Percentiles rank a stretch among this genome's conserved stretches.
phyloP scores from a whole-genome alignment of 2,329 filamentous ascomycete genomes.

The Capronia epimyces region DNA sequence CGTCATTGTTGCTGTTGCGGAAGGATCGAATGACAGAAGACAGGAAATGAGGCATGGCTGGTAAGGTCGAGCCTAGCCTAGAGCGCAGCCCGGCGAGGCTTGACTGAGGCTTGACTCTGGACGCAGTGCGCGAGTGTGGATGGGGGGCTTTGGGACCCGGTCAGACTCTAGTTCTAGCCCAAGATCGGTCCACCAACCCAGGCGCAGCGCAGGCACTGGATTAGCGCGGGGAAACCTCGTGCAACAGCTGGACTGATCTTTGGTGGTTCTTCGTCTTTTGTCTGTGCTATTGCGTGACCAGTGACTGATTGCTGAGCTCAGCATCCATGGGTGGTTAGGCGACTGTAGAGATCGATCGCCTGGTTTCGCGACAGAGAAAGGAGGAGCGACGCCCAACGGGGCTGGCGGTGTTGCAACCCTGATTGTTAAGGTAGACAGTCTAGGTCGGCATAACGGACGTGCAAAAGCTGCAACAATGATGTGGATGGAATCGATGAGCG shows the following conservation, averaged over 20 bases:
- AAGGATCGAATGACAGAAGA: constrained; percentile 12
- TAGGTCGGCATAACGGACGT: background rate
- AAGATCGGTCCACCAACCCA: constrained; percentile 1
- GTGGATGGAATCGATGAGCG: background rate
- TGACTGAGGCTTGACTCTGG: background rate
- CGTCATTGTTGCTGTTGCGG: no score
- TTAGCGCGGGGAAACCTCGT: background rate
- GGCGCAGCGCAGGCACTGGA: background rate
- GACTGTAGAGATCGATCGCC: background rate
- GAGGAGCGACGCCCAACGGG: background rate
- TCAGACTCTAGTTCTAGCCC: background rate
- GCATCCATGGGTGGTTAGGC: background rate
- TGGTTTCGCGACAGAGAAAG: no score
- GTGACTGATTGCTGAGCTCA: constrained; percentile 5
- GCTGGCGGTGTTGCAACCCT: background rate
- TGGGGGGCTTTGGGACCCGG: constrained; percentile 2
- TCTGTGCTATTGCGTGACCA: constrained; percentile 1
- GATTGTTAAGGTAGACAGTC: background rate
- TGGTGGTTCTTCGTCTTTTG: background rate
- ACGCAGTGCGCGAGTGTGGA: background rate
- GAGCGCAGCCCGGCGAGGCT: background rate
- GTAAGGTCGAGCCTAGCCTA: background rate
- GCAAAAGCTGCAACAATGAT: background rate
- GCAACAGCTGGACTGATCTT: constrained; percentile 1
- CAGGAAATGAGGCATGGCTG: constrained; percentile 13